Evolutionary conservation across 2,329 filamentous ascomycete species (phyloP), one percentile per base, ranked within the genome.

Genomic region (Fusarium odoratissimum): DNA sequence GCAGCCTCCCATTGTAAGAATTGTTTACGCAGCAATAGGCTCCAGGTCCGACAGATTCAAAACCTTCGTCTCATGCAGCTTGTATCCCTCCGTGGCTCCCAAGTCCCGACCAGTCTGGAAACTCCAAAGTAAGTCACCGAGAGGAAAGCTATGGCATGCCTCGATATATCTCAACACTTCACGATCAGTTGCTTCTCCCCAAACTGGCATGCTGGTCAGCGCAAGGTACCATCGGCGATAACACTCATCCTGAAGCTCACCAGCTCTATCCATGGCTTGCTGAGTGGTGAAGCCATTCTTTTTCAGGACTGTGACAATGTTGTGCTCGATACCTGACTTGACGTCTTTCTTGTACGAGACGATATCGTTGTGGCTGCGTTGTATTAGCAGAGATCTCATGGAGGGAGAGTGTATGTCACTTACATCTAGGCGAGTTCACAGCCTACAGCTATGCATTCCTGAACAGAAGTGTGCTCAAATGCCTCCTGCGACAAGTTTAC

Each of bases 281-380:
- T 44, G 37, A 0, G 52, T 33, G 14, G 38, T 44, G 17, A 44
- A 56, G 21, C 52, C 37, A 16, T 33, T 44, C 38, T 33, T 44
- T 5, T 56, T 44, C 8, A 56, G 12, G 5, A 55, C 51, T 1
- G 51, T 55, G 8, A 55, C 21, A 11, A 55, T 42, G 25, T 55
- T 42, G 8, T 55, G 51, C 25, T 42, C 37, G 4, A 55, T 55
- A 1, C 25, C 51, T 41, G 51, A 31, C 51, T 55, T 42, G 25
- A 42, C 37, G 10, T 42, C 37, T 42, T 55, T 55, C 37, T 55
- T 55, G 37, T 55, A 55, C 3, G 25, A 55, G 14, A 55, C 37
- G 8, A 55, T 55, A 17, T 55, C 51, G 21, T 31, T 31, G 16
- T 55, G 51, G 16, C 37, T 55, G 8, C 5, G 3, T 7, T n/a